Conservation (phyloP, 495 filamentous ascomycete genomes). For the Aspergillus campestris region DNA sequence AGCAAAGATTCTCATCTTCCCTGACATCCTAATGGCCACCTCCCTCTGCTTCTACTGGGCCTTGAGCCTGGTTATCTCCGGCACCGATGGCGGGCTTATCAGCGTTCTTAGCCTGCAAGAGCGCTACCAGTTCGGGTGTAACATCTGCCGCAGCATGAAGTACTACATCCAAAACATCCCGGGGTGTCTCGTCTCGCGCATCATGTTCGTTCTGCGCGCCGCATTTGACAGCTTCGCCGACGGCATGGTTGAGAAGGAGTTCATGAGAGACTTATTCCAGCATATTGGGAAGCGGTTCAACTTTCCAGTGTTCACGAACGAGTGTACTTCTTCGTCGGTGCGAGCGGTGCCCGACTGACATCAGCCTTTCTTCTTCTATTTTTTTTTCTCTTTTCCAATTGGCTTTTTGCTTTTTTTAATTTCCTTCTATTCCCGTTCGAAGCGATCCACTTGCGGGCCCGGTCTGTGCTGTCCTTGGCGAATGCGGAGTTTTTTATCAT, state of each 20-base stretch:
- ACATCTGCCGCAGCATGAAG: constrained; percentile 23
- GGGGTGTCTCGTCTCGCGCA: constrained; percentile 18
- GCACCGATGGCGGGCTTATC: constrained; percentile 11
- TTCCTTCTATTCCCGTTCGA: background rate
- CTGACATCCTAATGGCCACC: constrained; percentile 15
- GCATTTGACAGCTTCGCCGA: constrained; percentile 17
- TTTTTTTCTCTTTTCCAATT: background rate
- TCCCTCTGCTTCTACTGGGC: constrained; percentile 19
- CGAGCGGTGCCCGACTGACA: background rate
- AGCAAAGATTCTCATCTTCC: constrained; percentile 11
- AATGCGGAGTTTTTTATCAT: too few species aligned
- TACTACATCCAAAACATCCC: constrained; percentile 18
- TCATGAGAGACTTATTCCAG: constrained; percentile 10
- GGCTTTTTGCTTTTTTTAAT: background rate
- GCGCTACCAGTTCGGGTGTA: constrained; percentile 18
- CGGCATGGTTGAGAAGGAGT: constrained; percentile 19
- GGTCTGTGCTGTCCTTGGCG: too few species aligned
- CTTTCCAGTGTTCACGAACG: constrained; percentile 18
- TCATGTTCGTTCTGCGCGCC: constrained; percentile 20
- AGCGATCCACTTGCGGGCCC: too few species aligned
- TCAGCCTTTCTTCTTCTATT: background rate
- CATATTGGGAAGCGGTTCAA: constrained; percentile 15
- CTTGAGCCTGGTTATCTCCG: constrained; percentile 14
- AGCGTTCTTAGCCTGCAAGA: constrained; percentile 12
- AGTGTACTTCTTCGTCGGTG: constrained; percentile 11